Evolutionary conservation across 129 eudicot species (phyloP).

Genomic region (Chrysanthemum lavandulifolium): DNA sequence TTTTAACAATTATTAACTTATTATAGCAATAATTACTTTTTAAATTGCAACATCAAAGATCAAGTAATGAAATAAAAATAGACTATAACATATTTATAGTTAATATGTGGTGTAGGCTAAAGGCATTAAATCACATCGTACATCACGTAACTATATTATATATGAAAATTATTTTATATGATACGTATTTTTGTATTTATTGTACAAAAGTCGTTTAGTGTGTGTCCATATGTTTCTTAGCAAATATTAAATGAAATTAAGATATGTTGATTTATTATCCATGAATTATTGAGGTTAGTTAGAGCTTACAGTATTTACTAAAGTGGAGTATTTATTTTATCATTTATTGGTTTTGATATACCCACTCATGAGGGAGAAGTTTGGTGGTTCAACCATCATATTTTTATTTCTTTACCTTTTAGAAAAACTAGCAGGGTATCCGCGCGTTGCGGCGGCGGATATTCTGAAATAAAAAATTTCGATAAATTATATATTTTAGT

Average conservation of each 20-base stretch:
- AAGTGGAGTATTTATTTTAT: constrained; percentile 36
- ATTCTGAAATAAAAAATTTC: too few relatives aligned
- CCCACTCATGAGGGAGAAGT: constrained; percentile 24
- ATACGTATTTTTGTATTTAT: constrained; percentile 19
- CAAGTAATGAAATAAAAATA: background rate
- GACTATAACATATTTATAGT: background rate
- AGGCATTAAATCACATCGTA: constrained; percentile 5
- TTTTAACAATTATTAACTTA: too few relatives aligned
- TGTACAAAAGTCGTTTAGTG: constrained; percentile 29
- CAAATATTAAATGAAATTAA: constrained; percentile 22
- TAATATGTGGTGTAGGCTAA: background rate
- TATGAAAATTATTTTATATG: background rate
- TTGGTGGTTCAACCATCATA: constrained; percentile 36
- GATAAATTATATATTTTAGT: too few relatives aligned
- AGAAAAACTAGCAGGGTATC: too few relatives aligned
- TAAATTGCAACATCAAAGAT: background rate
- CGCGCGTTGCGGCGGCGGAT: too few relatives aligned
- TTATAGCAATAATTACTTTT: background rate
- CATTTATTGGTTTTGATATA: constrained; percentile 18
- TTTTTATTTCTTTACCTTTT: constrained; percentile 8
- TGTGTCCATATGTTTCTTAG: constrained; percentile 16
- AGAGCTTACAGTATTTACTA: constrained; percentile 23
- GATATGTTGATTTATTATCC: constrained; percentile 29
- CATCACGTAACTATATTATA: constrained; percentile 14
- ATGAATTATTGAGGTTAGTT: constrained; percentile 38